phyloP scores from a whole-genome alignment of 805 yeast species.

The Cyberlindnera amylophila region DNA sequence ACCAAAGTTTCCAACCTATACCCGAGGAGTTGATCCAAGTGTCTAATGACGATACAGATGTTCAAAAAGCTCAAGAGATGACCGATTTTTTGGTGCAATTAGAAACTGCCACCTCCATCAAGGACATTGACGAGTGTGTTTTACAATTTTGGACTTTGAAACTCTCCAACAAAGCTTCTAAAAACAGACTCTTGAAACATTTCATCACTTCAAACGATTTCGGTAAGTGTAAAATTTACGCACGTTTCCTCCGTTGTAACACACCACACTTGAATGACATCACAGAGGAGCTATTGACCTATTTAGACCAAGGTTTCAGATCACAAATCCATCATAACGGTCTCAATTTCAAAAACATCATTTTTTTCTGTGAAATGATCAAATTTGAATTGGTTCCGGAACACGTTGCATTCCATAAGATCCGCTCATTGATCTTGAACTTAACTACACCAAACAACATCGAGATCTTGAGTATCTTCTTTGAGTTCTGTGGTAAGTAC shows the following conservation, averaged over 20 bases:
- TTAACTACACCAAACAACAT: constrained; percentile 54
- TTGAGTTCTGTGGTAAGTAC: constrained; percentile 70
- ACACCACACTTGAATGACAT: constrained; percentile 45
- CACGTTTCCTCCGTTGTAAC: constrained; percentile 67
- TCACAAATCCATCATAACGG: constrained; percentile 52
- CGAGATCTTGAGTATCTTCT: constrained; percentile 64
- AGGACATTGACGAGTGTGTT: constrained; percentile 48
- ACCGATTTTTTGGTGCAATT: constrained; percentile 40
- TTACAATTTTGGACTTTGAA: constrained; percentile 43
- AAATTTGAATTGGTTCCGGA: constrained; percentile 72
- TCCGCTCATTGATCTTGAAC: constrained; percentile 54
- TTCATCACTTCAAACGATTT: constrained; percentile 47
- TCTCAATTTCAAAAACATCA: constrained; percentile 52
- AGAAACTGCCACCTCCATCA: constrained; percentile 40
- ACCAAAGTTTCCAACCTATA: constrained; percentile 49
- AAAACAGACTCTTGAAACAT: constrained; percentile 53
- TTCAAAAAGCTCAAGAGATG: constrained; percentile 34
- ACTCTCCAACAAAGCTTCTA: constrained; percentile 71
- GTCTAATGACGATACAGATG: constrained; percentile 27
- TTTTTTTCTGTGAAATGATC: constrained; percentile 68
- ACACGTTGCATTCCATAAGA: constrained; percentile 69
- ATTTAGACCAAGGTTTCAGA: constrained; percentile 57
- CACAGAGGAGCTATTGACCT: constrained; percentile 46
- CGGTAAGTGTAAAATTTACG: constrained; percentile 45
- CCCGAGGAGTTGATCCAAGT: constrained; percentile 32